These are phyloP conservation scores for Aspergillus alliaceus DNA, from an alignment of 2,329 filamentous ascomycete species.

Conservation along the genomic window DNA sequence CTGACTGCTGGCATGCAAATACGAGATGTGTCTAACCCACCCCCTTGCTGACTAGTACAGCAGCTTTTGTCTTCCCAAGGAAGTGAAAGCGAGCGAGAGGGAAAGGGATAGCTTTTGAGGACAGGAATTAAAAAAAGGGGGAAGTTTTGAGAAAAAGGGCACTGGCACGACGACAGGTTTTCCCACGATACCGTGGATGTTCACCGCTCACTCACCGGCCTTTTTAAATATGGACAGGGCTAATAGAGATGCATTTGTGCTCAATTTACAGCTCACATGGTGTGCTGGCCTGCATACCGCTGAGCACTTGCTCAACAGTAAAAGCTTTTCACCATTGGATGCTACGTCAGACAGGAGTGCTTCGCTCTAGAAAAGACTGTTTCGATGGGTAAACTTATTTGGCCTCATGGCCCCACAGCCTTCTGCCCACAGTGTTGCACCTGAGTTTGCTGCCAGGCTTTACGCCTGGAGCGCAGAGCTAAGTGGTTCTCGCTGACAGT, in stretches of 20 bases:
- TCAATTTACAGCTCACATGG: conserved; percentile 31
- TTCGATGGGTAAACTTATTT: conserved; percentile 14
- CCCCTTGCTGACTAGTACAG: conserved; percentile 3
- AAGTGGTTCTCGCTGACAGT: conserved; percentile 7
- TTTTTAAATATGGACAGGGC: conserved; percentile 23
- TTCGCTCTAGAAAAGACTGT: conserved; percentile 5
- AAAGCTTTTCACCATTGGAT: conserved; percentile 13
- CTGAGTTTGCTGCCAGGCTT: conserved; percentile 17
- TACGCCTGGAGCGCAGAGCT: conserved; percentile 7
- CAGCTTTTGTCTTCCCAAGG: neutral
- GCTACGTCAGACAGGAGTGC: conserved; percentile 14
- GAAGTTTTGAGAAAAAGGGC: too few species aligned
- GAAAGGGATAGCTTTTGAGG: neutral
- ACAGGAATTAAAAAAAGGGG: neutral
- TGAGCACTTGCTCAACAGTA: conserved; percentile 10
- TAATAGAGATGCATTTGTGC: conserved; percentile 19
- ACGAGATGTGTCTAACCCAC: conserved; percentile 17
- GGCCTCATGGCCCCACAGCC: conserved; percentile 6
- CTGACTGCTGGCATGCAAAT: conserved; percentile 15
- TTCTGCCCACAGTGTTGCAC: conserved; percentile 19
- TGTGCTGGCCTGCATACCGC: conserved; percentile 22
- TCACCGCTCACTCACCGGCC: conserved; percentile 18
- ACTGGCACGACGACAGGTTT: neutral
- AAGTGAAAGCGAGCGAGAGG: neutral
- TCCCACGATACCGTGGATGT: too few species aligned